Conservation (phyloP, 129 eudicot species). For the Ambrosia trifida region DNA sequence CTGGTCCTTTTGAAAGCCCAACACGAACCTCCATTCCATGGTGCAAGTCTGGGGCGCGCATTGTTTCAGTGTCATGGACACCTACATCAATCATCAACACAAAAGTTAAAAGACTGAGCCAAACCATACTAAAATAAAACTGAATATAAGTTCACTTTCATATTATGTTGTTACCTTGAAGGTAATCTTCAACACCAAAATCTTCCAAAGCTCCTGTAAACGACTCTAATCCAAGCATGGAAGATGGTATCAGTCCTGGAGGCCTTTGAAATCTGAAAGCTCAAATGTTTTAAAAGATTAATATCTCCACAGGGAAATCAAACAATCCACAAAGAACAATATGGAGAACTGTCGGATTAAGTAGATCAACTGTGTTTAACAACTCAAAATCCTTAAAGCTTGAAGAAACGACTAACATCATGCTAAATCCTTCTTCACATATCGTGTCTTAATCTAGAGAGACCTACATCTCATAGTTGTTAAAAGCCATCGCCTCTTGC, state of each 20-base stretch:
- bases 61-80: slow-evolving; percentile 74
- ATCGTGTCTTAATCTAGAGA: not conserved
- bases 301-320: not conserved
- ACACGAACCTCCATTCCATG: slow-evolving; percentile 94
- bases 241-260: slow-evolving; percentile 88
- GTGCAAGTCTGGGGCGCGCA: slow-evolving; percentile 80
- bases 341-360: not conserved
- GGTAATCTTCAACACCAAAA: slow-evolving; percentile 86
- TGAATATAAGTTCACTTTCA: not conserved
- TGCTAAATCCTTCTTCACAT: not conserved
- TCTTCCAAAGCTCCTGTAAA: slow-evolving; percentile 77
- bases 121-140: not conserved
- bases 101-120: slow-evolving; percentile 1
- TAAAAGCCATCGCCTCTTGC: no score
- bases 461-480: not conserved
- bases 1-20: slow-evolving; percentile 83
- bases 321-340: not conserved
- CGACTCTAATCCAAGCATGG: slow-evolving; percentile 86
- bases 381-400: not conserved
- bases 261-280: slow-evolving; percentile 90
- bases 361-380: not conserved
- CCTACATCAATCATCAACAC: slow-evolving; percentile 45
- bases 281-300: not conserved
- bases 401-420: not conserved
- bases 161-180: slow-evolving; percentile 57